Evolutionary conservation across 1,284 basidiomycete species (phyloP), one percentile per base, ranked within the genome.

Genomic region (Puccinia polysora): DNA sequence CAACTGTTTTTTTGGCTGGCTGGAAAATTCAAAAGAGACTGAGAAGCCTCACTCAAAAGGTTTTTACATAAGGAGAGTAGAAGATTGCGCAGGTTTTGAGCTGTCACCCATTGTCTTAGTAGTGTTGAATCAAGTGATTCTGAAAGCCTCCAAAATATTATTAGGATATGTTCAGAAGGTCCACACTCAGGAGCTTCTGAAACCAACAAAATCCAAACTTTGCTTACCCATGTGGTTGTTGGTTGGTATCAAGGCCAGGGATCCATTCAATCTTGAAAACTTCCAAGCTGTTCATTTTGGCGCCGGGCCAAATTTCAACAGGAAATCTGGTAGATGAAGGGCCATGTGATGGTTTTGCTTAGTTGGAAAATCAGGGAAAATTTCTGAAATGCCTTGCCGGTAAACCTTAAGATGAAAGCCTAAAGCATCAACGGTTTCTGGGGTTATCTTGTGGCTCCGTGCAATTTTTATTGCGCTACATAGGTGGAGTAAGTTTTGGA

Each of bases 401-500:
- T 59, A 59, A n/a, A n/a, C 40, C 40, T 34, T n/a, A 18, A 59
- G 12, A 23, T 59, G 56, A 59, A 36, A 18, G 4, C 15, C n/a
- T n/a, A 60, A 20, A 18, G 58, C 36, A 32, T 34, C 43, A n/a
- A 60, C 25, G 2, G 36, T 20, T 15, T 60, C 32, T n/a, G 18
- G 18, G 3, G 58, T 36, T 4, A 60, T 34, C 43, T 60, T 20
- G 28, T 34, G 5, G 14, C 30, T 36, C 5, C 36, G 58, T 32
- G 43, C 7, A 25, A 60, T 60, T 8, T 60, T 18, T 2, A 40
- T 34, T 8, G 43, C 0, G 32, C 58, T 60, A 8, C 36, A 38
- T 20, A 60, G 36, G 43, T 60, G 58, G 14, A 60, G 58, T 15
- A 60, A 23, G 40, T 59, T 59, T n/a, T n/a, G n/a, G n/a, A n/a